phyloP scores from a whole-genome alignment of 2,329 filamentous ascomycete genomes.

The Macrophomina pseudophaseolina region DNA sequence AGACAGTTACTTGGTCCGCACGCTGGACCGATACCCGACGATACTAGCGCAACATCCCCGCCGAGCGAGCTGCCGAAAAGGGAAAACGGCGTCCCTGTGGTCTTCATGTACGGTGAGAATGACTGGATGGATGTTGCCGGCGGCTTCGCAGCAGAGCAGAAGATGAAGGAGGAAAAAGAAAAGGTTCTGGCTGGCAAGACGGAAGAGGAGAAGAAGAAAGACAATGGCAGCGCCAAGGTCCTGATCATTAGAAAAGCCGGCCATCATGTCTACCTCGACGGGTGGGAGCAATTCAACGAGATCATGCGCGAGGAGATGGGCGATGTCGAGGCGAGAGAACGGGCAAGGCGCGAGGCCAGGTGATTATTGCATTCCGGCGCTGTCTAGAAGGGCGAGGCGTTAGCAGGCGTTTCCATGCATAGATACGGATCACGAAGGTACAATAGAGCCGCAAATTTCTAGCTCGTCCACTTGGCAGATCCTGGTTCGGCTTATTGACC shows the following conservation, averaged over 20 bases:
- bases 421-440: not conserved
- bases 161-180: conserved; percentile 70
- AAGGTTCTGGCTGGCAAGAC: conserved; percentile 63
- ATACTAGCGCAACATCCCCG: conserved; percentile 31
- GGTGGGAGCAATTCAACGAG: conserved; percentile 71
- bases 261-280: conserved; percentile 75
- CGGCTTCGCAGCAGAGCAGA: conserved; percentile 79
- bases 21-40: conserved; percentile 29
- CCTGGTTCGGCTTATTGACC: not conserved
- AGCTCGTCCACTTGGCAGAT: not conserved
- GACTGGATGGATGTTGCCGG: conserved; percentile 99
- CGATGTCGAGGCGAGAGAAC: conserved; percentile 57
- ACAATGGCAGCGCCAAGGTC: conserved; percentile 84
- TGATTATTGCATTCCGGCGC: conserved; percentile 18
- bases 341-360: conserved; percentile 23
- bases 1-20: conserved; percentile 62
- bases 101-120: conserved; percentile 96
- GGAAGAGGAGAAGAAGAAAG: conserved; percentile 69
- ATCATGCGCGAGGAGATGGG: conserved; percentile 70
- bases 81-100: conserved; percentile 76
- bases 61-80: conserved; percentile 38
- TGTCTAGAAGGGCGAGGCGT: not conserved
- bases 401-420: not conserved
- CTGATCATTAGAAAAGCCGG: conserved; percentile 74
- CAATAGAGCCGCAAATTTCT: not conserved